These are phyloP conservation scores for Fusarium mundagurra DNA, from an alignment of 2,329 filamentous ascomycete species.

Conservation along the genomic window DNA sequence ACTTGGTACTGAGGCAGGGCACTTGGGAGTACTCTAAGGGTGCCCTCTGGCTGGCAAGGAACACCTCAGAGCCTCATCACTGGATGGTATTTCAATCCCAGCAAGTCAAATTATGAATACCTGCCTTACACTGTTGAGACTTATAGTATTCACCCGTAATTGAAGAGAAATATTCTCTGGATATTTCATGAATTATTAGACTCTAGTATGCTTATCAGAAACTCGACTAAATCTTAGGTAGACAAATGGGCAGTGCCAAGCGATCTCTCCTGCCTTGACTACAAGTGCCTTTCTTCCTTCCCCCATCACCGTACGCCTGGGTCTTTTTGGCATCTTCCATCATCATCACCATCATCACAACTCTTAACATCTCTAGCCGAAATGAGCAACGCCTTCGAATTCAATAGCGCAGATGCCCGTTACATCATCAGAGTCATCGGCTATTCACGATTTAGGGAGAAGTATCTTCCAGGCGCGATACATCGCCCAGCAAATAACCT, in stretches of 20 bases:
- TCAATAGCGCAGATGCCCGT: accelerated
- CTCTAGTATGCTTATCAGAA: background rate
- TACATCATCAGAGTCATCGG: background rate
- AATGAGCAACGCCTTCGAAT: background rate
- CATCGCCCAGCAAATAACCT: background rate
- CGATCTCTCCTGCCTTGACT: background rate
- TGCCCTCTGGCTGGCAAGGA: background rate
- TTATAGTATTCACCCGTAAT: no score
- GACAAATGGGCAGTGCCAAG: background rate
- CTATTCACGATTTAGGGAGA: background rate
- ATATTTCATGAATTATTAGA: background rate
- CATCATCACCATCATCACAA: background rate
- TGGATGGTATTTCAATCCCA: no score
- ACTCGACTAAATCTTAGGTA: background rate
- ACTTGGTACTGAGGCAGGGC: background rate
- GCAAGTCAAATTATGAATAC: no score
- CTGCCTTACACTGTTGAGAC: no score
- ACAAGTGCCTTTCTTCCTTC: background rate
- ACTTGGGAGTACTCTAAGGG: background rate
- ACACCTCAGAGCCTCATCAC: no score
- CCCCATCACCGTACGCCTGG: accelerated
- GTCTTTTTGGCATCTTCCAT: accelerated
- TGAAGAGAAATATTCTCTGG: no score
- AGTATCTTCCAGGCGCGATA: background rate
- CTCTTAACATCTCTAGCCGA: background rate